These are phyloP conservation scores for Parastagonospora nodorum DNA, from an alignment of 2,329 filamentous ascomycete species.

Conservation along the genomic window DNA sequence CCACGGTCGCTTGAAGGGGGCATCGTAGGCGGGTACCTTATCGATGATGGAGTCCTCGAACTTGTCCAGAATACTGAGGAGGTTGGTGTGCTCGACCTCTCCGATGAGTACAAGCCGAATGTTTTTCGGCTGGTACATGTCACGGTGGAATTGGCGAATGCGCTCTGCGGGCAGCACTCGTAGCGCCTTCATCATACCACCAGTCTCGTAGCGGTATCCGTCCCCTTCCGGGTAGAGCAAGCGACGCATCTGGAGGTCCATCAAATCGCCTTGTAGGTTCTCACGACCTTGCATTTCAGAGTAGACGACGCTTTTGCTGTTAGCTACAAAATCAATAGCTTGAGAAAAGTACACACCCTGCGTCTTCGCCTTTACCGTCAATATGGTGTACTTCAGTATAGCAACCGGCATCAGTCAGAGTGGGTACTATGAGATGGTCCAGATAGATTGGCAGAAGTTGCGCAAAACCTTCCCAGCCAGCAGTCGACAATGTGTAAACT, in stretches of 20 bases:
- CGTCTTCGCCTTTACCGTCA: conserved; percentile 91
- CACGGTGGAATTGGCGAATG: conserved; percentile 91
- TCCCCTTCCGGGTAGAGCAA: conserved; percentile 86
- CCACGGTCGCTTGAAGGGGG: conserved; percentile 87
- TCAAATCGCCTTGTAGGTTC: conserved; percentile 81
- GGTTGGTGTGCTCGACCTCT: conserved; percentile 80
- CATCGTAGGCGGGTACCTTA: conserved; percentile 75
- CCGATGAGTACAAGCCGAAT: conserved; percentile 90
- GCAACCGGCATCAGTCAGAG: conserved; percentile 88
- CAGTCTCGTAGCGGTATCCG: conserved; percentile 97
- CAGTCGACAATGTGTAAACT: conserved; percentile 91
- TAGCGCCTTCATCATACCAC: conserved; percentile 91
- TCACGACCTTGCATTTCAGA: conserved; percentile 98
- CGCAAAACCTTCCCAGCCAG: conserved; percentile 95
- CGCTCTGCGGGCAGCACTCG: conserved; percentile 84
- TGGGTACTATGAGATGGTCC: conserved; percentile 90
- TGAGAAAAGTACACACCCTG: conserved; percentile 55
- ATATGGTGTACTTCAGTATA: conserved; percentile 97
- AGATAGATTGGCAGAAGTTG: conserved; percentile 93
- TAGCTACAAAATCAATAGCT: conserved; percentile 6
- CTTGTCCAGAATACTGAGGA: conserved; percentile 79
- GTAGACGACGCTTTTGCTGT: conserved; percentile 74
- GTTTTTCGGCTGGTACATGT: conserved; percentile 98
- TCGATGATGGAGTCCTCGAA: conserved; percentile 88
- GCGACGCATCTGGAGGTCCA: conserved; percentile 80